Evolutionary conservation across 2,329 filamentous ascomycete genomes (phyloP).

Genomic region (Trichoderma semiorbis): DNA sequence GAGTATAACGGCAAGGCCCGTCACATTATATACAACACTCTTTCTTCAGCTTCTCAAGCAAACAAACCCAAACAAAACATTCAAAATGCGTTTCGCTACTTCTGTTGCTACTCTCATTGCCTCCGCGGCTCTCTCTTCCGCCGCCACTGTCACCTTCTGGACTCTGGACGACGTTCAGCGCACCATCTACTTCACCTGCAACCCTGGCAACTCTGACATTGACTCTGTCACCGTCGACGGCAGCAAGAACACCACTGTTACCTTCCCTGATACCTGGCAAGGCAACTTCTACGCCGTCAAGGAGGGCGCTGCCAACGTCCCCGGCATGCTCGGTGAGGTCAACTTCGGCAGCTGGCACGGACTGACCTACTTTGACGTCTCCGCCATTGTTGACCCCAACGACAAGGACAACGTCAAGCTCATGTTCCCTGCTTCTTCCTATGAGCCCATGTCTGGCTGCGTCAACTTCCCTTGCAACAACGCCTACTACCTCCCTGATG

Average conservation of each 20-base stretch:
- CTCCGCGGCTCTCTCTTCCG: constrained; percentile 41
- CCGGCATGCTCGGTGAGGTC: constrained; percentile 54
- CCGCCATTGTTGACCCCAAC: constrained; percentile 51
- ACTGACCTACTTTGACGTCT: constrained; percentile 56
- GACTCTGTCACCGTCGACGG: constrained; percentile 39
- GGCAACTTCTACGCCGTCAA: constrained; percentile 51
- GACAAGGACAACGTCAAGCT: constrained; percentile 53
- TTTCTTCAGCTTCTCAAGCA: constrained; percentile 14
- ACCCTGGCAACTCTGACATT: constrained; percentile 35
- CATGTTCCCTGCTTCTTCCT: constrained; percentile 44
- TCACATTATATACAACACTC: constrained; percentile 13
- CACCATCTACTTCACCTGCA: constrained; percentile 50
- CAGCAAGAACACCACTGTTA: constrained; percentile 38
- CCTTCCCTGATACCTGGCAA: constrained; percentile 43
- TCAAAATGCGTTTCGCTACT: constrained; percentile 54
- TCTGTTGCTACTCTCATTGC: constrained; percentile 44
- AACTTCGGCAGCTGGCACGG: constrained; percentile 47
- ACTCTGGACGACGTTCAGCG: constrained; percentile 52
- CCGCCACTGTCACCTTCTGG: constrained; percentile 54
- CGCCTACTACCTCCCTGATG: constrained; percentile 51
- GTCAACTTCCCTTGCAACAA: constrained; percentile 50
- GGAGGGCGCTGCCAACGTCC: constrained; percentile 39
- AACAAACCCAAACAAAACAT: constrained; percentile 23
- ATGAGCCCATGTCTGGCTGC: constrained; percentile 48
- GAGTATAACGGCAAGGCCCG: constrained; percentile 17